These are phyloP conservation scores for Reutealis trisperma DNA, from an alignment of 345 rosid genomes.

Conservation along the genomic window DNA sequence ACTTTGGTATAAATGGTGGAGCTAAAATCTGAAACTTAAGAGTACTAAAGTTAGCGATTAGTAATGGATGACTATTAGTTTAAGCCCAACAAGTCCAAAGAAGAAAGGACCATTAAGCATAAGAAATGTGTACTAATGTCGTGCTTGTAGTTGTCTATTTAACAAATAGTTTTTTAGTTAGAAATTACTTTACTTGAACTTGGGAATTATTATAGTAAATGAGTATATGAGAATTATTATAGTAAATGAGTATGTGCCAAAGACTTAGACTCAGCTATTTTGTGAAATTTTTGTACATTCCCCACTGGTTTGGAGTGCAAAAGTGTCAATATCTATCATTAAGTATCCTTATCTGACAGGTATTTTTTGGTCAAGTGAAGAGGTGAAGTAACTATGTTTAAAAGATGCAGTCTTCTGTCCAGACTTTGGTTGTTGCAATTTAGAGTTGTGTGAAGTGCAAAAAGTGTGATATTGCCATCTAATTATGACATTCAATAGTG, in stretches of 20 bases:
- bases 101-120: neutral
- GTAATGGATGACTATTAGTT: neutral
- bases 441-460: neutral
- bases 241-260: neutral
- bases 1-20: neutral
- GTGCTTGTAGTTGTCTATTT: neutral
- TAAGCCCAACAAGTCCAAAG: neutral
- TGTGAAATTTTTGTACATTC: neutral
- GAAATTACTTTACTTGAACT: neutral
- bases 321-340: neutral
- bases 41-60: neutral
- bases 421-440: neutral
- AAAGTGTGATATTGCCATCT: neutral
- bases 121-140: neutral
- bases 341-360: no score
- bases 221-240: neutral
- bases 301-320: neutral
- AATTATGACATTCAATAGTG: slow-evolving; percentile 1
- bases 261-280: neutral
- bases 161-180: neutral
- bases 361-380: neutral
- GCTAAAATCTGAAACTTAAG: neutral
- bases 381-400: neutral
- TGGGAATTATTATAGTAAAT: neutral
- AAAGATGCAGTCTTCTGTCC: neutral